phyloP scores from a whole-genome alignment of 176 grass and related monocot species.

The Tuctoria greenei region DNA sequence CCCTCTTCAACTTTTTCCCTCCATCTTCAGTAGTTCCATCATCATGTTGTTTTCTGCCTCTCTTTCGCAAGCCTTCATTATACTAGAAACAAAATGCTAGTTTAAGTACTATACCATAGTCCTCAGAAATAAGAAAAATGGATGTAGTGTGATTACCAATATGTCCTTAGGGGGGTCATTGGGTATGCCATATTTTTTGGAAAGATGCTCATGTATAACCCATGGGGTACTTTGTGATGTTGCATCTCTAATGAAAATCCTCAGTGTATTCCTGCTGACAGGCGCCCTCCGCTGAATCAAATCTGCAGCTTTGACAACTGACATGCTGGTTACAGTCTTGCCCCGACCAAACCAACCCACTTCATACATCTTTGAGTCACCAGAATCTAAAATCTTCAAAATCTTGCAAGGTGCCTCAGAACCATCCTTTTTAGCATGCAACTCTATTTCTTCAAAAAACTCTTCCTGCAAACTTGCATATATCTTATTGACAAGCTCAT shows the following conservation, averaged over 20 bases:
- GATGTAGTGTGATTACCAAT: constrained; percentile 35
- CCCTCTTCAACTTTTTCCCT: constrained; percentile 38
- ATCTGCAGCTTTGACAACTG: constrained; percentile 65
- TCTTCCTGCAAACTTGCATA: constrained; percentile 57
- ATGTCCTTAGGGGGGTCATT: constrained; percentile 46
- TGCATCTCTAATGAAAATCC: constrained; percentile 69
- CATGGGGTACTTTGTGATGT: constrained; percentile 63
- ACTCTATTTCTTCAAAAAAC: constrained; percentile 77
- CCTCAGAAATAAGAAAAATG: constrained; percentile 1
- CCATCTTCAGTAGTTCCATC: constrained; percentile 45
- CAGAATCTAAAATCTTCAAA: constrained; percentile 64
- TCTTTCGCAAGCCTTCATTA: constrained; percentile 38
- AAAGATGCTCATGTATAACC: constrained; percentile 75
- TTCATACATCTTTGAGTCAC: constrained; percentile 49
- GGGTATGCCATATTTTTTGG: constrained; percentile 63
- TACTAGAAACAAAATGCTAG: constrained; percentile 26
- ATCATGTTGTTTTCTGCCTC: constrained; percentile 46
- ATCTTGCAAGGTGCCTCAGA: constrained; percentile 60
- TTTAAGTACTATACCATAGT: constrained; percentile 23
- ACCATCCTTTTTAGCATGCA: constrained; percentile 64
- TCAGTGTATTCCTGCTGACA: constrained; percentile 63
- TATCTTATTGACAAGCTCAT: constrained; percentile 66
- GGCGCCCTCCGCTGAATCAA: constrained; percentile 58
- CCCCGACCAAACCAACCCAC: constrained; percentile 63
- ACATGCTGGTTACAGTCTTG: constrained; percentile 52